Base-by-base conservation (phyloP, 495 filamentous ascomycete genomes). In the Gamarada debralockiae region DNA sequence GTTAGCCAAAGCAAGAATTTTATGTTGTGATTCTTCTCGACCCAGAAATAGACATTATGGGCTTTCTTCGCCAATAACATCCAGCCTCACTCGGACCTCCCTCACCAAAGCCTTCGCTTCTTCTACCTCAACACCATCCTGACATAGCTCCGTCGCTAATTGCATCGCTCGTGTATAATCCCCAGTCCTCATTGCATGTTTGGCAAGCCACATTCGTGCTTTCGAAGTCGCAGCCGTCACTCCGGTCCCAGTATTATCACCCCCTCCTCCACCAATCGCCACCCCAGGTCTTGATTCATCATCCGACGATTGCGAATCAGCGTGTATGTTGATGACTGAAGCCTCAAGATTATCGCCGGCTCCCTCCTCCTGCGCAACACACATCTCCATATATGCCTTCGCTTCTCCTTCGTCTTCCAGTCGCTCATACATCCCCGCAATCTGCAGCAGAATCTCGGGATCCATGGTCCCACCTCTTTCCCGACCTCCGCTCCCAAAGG, bases 81-180 rank as follows among this genome's bases (percentile, higher is more conserved):
- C 89, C 66, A 90, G 79, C 65, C 91, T 80, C 3, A 88, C 87
- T 56, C 92, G 75, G 18, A 95, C 78, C 72, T 97, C 93, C 53
- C 91, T 78, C 57, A 97, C 88, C 55, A 99, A 73, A 2, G 92
- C 92, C 73, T 97, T 97, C 13, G 95, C 95, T 68, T 99, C 95
- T 67, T 99, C 95, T 14, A 99, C 90, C 70, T 99, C 95, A 22
- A 91, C 83, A 0, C 95, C 95, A 71, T 99, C 95, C 67, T 97
- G 89, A 67, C 91, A 97, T 31, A 97, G 73, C 65, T 97, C 92
- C 47, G 80, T 87, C 2, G 90, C 92, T 14, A 96, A 70, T 56
- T 90, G 85, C 68, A 87, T 86, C 14, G 90, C 89, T 42, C 85
- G 78, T 4, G 72, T 73, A 50, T 87, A 85, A 60, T 92, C 87